These are phyloP conservation scores for Solanum piurae DNA, from an alignment of 257 asterid genomes.

Conservation along the genomic window DNA sequence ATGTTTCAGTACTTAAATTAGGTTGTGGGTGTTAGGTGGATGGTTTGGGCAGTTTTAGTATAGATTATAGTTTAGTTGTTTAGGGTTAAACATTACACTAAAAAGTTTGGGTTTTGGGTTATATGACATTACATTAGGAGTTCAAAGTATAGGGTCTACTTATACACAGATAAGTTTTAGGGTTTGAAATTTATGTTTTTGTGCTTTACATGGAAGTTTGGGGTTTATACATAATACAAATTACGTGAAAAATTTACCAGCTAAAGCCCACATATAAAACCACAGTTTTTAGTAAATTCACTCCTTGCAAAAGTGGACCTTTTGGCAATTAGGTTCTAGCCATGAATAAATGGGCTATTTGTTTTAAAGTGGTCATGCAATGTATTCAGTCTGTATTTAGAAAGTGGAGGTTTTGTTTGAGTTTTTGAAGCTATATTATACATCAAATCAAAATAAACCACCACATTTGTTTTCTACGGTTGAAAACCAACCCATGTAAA, in stretches of 20 bases:
- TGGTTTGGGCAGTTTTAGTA: not conserved
- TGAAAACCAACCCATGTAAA: not conserved
- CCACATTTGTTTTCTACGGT: not conserved
- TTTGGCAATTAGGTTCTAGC: not conserved
- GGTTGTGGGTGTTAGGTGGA: not conserved
- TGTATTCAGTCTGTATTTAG: not conserved
- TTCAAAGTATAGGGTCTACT: not conserved
- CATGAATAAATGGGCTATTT: not conserved
- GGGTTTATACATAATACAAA: not conserved
- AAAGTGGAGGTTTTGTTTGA: not conserved
- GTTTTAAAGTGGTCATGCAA: not conserved
- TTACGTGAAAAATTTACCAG: not conserved
- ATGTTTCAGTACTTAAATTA: not conserved
- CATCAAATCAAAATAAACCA: not conserved
- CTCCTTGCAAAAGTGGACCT: not conserved
- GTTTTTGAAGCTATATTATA: not conserved
- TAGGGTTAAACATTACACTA: not conserved
- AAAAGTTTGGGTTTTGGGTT: not conserved
- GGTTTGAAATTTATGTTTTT: not conserved
- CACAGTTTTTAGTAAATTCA: not conserved
- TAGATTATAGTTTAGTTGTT: not conserved
- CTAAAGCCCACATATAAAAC: not conserved
- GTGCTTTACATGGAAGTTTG: not conserved
- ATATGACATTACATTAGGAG: not conserved
- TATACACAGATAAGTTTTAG: not conserved